Evolutionary conservation across 108 stramenopile genomes (phyloP), one percentile per base, ranked within the genome.

Genomic region (Cyclotella atomus): DNA sequence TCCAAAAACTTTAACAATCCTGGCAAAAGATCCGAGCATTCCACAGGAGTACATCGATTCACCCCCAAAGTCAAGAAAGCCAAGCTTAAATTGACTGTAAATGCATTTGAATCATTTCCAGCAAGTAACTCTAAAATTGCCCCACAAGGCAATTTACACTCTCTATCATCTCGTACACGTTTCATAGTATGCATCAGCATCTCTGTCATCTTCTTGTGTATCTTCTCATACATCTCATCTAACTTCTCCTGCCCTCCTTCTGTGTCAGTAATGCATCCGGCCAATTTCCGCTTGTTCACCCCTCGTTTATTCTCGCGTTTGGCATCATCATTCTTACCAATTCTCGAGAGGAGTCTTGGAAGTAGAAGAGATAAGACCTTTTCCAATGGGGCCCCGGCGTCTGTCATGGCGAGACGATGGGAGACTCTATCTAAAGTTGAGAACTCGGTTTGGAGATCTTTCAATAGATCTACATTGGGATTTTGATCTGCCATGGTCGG

Each of bases 171-270:
- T 52, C 88, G 62, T 2, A 90, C 86, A 59, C 93, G 89, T 77
- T 91, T 94, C 86, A 91, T 89, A 30, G 63, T 76, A 68, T 94
- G 93, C 8, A 75, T 70, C 21, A 94, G 24, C 81, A 90, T 91
- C 71, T 91, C 89, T 35, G 91, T 81, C 28, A 91, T 68, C 47
- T 88, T 88, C 27, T 70, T 52, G 62, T 94, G 90, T 36, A 88
- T 94, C 36, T 84, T 72, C 17, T 89, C 75, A 36, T 81, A 74
- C 10, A 69, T 17, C 16, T 27, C 24, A 68, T 72, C 55, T n/a
- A 73, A 34, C 19, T 41, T 66, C 53, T 50, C 54, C 35, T 59
- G 33, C 0, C 56, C 35, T 38, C 5, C 54, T 17, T 60, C 54
- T 7, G 24, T 38, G 28, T 50, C 49, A 0, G 29, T 29, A 19